Conservation (phyloP, 768 basidiomycete species). For the Leccinum rimulosum region DNA sequence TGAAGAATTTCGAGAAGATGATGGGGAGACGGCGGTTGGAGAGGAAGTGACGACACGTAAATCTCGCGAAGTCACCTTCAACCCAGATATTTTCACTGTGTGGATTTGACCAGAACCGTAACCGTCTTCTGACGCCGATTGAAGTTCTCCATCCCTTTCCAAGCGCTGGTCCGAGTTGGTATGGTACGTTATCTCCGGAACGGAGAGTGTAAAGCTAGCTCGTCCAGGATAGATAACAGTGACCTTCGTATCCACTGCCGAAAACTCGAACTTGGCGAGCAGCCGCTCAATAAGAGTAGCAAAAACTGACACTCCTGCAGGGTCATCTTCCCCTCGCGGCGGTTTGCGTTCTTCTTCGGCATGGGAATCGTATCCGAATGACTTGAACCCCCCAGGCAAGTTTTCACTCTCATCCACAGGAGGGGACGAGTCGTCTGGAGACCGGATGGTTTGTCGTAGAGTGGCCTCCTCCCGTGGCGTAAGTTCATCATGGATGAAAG, state of each 20-base stretch:
- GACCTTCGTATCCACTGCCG: slow-evolving; percentile 63
- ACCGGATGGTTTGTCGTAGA: slow-evolving; percentile 66
- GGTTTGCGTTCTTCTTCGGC: slow-evolving; percentile 36
- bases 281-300: slow-evolving; percentile 77
- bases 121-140: slow-evolving; percentile 15
- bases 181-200: slow-evolving; percentile 58
- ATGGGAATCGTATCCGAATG: slow-evolving; percentile 38
- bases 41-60: slow-evolving; percentile 29
- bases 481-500: slow-evolving; percentile 84
- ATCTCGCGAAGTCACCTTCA: slow-evolving; percentile 52
- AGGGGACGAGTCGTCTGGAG: slow-evolving; percentile 34
- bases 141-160: slow-evolving; percentile 28
- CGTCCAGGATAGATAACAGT: slow-evolving; percentile 65
- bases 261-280: slow-evolving; percentile 76
- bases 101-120: slow-evolving; percentile 34
- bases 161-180: slow-evolving; percentile 31
- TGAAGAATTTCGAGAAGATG: slow-evolving; percentile 4
- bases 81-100: slow-evolving; percentile 53
- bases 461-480: slow-evolving; percentile 66
- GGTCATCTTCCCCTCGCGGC: slow-evolving; percentile 48
- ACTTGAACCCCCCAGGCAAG: slow-evolving; percentile 67
- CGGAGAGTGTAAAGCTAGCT: slow-evolving; percentile 56
- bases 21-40: slow-evolving; percentile 12
- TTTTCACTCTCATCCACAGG: slow-evolving; percentile 38
- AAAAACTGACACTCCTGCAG: slow-evolving; percentile 77